Evolutionary conservation across 2,329 filamentous ascomycete genomes (phyloP).

Genomic region (Fusarium euwallaceae): DNA sequence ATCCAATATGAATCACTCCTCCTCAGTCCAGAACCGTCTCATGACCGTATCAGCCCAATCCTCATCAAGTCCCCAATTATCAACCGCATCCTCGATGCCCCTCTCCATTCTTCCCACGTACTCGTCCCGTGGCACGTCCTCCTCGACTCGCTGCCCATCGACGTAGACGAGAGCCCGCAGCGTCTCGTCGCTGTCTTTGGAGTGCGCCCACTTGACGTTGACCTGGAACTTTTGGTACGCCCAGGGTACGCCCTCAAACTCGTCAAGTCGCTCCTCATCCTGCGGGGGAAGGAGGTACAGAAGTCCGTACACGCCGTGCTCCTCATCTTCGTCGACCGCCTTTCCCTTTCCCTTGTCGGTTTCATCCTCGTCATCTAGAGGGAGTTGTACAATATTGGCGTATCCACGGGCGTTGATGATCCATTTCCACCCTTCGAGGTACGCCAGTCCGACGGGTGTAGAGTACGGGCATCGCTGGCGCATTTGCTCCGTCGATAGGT

Average conservation of each 20-base stretch:
- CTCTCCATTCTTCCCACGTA: slow-evolving; percentile 74
- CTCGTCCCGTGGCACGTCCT: slow-evolving; percentile 63
- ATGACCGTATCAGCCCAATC: slow-evolving; percentile 68
- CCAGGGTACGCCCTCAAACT: slow-evolving; percentile 72
- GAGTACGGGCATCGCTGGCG: slow-evolving; percentile 69
- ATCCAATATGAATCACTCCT: slow-evolving; percentile 6
- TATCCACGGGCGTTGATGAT: slow-evolving; percentile 76
- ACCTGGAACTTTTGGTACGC: slow-evolving; percentile 67
- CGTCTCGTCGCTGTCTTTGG: slow-evolving; percentile 38
- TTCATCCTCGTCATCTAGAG: slow-evolving; percentile 13
- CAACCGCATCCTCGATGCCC: slow-evolving; percentile 70
- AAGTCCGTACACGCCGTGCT: slow-evolving; percentile 67
- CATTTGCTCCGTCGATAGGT: slow-evolving; percentile 78
- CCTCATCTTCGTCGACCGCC: not conserved
- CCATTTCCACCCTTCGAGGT: slow-evolving; percentile 71
- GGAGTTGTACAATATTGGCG: slow-evolving; percentile 71
- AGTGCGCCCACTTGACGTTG: slow-evolving; percentile 50
- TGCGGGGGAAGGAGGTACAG: slow-evolving; percentile 64
- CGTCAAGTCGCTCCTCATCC: slow-evolving; percentile 68
- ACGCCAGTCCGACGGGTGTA: slow-evolving; percentile 67
- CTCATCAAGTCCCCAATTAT: slow-evolving; percentile 65
- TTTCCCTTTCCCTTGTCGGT: slow-evolving; percentile 16
- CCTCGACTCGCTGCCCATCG: slow-evolving; percentile 58
- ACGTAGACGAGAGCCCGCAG: slow-evolving; percentile 70
- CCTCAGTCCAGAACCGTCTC: slow-evolving; percentile 58